Evolutionary conservation across 2,329 filamentous ascomycete species (phyloP), one percentile per base, ranked within the genome.

Genomic region (Thermochaetoides dissita): DNA sequence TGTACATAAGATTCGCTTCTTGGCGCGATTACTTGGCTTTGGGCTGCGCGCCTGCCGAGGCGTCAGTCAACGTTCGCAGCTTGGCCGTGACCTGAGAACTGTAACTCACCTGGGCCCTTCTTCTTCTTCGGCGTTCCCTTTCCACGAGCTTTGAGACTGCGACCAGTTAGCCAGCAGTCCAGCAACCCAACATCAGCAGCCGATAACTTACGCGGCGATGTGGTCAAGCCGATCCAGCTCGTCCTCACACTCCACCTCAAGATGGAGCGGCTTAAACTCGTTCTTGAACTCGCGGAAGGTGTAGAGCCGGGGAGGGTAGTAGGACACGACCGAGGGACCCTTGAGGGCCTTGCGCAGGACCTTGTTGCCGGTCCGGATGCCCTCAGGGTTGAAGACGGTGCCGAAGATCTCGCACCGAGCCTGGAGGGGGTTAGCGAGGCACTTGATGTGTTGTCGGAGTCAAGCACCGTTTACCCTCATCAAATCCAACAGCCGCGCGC

Each of bases 71-170:
- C 17, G 17, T 24, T 24, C 17, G 17, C 17, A 24, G 5, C 17
- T 24, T 24, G 17, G 17, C 17, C 17, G 5, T 24, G 17, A 24
- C 17, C 17, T 24, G 17, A 24, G 5, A 24, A 24, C 17, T 24
- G 17, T 24, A 24, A 24, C 17, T 24, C 17, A 24, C 17, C 17
- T 24, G 17, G 17, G 17, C 17, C 78, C 57, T 70, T 79, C 72
- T 91, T 93, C 76, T 94, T 95, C 74, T 93, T 76, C 7, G 89
- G 87, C 36, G 81, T 76, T 42, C 81, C 81, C 70, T 96, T 95
- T 51, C 87, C 88, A 67, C 87, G 79, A 30, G 73, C 63, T 61
- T 85, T 88, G 54, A 81, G 65, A 54, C 81, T 85, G 55, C 49
- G 37, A 35, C 36, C 11, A 40, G 47, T 50, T 44, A 53, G 47